Percentiles rank a stretch among this genome's conserved stretches.
These are phyloP conservation scores for Hirschfeldia incana DNA, from an alignment of 345 rosid genomes.

Conservation along the genomic window DNA sequence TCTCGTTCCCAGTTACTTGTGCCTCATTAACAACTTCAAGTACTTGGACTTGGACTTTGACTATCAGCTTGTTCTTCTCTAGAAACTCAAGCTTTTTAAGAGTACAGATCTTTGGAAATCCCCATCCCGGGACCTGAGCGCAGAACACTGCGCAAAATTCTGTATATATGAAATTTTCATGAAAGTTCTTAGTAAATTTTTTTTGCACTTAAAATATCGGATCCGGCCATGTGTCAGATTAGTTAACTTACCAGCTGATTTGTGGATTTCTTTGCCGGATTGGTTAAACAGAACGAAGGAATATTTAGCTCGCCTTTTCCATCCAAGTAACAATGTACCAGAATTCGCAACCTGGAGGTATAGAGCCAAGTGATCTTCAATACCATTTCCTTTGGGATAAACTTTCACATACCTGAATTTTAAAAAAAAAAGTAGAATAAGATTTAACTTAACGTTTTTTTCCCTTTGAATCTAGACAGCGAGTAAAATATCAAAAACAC, in stretches of 20 bases:
- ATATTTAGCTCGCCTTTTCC: background rate
- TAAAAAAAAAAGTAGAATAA: background rate
- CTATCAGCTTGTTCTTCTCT: background rate
- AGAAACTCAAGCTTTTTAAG: background rate
- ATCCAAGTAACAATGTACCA: background rate
- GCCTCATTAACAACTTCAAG: constrained; percentile 14
- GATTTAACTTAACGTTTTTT: background rate
- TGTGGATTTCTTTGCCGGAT: constrained; percentile 2
- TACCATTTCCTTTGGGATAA: background rate
- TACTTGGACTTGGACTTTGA: constrained; percentile 2
- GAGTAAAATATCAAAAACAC: background rate
- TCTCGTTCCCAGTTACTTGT: background rate
- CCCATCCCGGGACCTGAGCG: background rate
- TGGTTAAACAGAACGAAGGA: background rate
- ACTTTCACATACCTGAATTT: background rate
- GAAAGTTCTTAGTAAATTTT: too few relatives aligned
- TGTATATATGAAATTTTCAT: too few relatives aligned
- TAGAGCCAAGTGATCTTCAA: constrained; percentile 4
- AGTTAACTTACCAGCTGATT: background rate
- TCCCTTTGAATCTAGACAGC: background rate
- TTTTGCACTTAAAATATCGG: too few relatives aligned
- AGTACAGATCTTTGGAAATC: background rate
- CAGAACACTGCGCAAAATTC: background rate
- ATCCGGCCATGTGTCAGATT: background rate
- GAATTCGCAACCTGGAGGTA: background rate